Conservation (phyloP, 768 basidiomycete genomes). For the Podaxis sp. region DNA sequence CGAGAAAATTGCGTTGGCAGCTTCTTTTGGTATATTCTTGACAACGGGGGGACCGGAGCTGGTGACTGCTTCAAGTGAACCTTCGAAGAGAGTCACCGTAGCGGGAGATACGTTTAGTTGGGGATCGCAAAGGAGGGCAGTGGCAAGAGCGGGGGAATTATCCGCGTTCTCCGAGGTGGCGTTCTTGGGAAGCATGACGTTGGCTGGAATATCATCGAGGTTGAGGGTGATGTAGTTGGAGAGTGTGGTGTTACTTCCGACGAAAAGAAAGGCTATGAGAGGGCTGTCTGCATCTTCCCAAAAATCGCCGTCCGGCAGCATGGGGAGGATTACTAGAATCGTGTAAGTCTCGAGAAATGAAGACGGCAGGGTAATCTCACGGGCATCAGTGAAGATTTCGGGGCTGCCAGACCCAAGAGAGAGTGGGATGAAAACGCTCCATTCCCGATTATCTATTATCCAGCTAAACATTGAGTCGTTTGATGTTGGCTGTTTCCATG, state of each 20-base stretch:
- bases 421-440: not conserved
- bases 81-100: not conserved
- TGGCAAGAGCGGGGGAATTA: not conserved
- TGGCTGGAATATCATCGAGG: conserved; percentile 1
- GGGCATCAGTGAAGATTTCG: not conserved
- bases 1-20: conserved; percentile 5
- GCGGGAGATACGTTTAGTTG: conserved; percentile 5
- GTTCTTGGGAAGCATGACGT: not conserved
- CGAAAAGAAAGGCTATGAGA: conserved; percentile 1
- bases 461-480: not conserved
- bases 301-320: not conserved
- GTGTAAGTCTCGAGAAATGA: not conserved
- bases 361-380: not conserved
- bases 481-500: not conserved
- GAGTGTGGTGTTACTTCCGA: conserved; percentile 8
- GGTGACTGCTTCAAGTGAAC: not conserved
- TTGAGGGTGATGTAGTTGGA: not conserved
- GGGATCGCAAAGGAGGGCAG: not conserved
- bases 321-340: not conserved
- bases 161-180: too few relatives aligned
- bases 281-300: not conserved
- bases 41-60: not conserved
- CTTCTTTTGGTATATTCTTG: not conserved
- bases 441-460: not conserved
- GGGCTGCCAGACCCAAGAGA: too few relatives aligned